phyloP scores from a whole-genome alignment of 139 green algal genomes.

The Chlorella sp. region DNA sequence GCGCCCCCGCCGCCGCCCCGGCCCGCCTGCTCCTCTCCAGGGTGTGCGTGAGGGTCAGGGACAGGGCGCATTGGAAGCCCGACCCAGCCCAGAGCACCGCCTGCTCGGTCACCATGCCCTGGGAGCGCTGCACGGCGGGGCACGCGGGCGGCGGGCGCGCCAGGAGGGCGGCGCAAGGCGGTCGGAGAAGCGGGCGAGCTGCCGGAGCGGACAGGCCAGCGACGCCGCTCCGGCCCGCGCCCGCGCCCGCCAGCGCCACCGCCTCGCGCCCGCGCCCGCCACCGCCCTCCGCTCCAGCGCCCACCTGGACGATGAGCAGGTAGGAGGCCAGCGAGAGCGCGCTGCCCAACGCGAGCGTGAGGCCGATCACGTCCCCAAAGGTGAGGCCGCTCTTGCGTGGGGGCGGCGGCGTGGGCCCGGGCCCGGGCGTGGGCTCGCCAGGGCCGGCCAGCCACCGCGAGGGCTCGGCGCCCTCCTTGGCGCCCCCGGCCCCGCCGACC shows the following conservation, averaged over 20 bases:
- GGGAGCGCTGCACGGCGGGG: constrained; percentile 2
- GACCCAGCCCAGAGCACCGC: constrained; percentile 11
- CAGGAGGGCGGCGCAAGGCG: neutral
- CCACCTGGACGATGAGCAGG: constrained; percentile 25
- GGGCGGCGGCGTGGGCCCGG: neutral
- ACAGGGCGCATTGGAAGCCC: neutral
- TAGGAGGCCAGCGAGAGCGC: constrained; percentile 13
- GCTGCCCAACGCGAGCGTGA: neutral
- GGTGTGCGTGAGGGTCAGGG: neutral
- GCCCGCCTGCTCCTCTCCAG: no score
- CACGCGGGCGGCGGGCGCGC: neutral
- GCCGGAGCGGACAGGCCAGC: no score
- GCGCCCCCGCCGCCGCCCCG: no score
- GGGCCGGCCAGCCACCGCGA: neutral
- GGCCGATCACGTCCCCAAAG: constrained; percentile 1
- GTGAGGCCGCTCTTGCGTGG: neutral
- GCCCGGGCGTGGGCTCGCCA: neutral
- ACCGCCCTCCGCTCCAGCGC: neutral
- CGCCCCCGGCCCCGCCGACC: neutral
- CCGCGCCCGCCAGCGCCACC: neutral
- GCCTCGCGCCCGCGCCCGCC: neutral
- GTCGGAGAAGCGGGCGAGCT: neutral
- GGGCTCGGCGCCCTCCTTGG: neutral
- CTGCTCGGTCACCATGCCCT: neutral
- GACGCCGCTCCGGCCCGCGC: no score